Evolutionary conservation across 2,329 filamentous ascomycete species (phyloP).

Genomic region (Fulvia fulva): DNA sequence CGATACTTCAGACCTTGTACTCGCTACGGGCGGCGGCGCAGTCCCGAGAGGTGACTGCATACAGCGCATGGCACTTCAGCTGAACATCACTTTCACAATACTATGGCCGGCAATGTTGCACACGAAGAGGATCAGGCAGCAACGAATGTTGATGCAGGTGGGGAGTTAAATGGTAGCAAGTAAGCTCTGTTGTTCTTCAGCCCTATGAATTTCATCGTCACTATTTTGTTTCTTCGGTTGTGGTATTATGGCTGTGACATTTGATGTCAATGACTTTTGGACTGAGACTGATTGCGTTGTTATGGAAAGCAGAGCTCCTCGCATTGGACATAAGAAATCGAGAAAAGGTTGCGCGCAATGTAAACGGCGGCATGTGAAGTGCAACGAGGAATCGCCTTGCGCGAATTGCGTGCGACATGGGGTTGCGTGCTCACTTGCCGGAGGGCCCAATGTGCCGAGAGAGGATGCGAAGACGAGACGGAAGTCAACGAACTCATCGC

Average conservation of each 20-base stretch:
- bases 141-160: neutral
- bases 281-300: slow-evolving; percentile 8
- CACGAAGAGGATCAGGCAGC: neutral
- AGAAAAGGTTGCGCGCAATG: slow-evolving; percentile 32
- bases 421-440: slow-evolving; percentile 31
- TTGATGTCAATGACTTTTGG: neutral
- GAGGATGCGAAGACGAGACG: slow-evolving; percentile 27
- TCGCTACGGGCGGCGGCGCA: neutral
- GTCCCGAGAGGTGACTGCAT: neutral
- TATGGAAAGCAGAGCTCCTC: slow-evolving; percentile 27
- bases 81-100: neutral
- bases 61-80: neutral
- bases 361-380: slow-evolving; percentile 33
- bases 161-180: neutral
- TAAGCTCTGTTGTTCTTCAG: neutral
- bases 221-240: neutral
- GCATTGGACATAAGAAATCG: slow-evolving; percentile 30
- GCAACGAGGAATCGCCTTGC: slow-evolving; percentile 31
- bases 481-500: slow-evolving; percentile 22
- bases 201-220: neutral
- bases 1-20: neutral
- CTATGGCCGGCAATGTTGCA: neutral
- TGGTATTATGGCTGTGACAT: neutral
- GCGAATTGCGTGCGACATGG: slow-evolving; percentile 31
- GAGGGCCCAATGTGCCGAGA: slow-evolving; percentile 27